These are phyloP conservation scores for Ogataea trehaloabstinens DNA, from an alignment of 805 yeast genomes.

Conservation along the genomic window DNA sequence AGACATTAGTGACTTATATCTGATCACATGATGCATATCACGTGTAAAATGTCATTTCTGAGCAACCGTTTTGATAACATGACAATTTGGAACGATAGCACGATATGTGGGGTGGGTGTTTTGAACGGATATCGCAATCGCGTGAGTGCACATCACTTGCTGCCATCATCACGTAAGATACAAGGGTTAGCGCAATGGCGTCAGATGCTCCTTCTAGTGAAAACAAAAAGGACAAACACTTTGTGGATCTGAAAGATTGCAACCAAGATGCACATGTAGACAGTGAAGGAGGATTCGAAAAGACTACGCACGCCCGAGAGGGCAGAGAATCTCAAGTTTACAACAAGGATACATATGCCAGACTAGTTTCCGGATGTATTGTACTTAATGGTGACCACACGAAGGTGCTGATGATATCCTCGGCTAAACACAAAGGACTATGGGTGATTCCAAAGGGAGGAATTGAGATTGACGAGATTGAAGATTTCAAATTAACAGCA, in stretches of 20 bases:
- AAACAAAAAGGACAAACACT: slow-evolving; percentile 15
- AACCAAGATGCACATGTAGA: slow-evolving; percentile 12
- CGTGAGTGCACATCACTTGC: too few relatives aligned
- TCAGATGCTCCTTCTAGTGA: too few relatives aligned
- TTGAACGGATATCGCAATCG: too few relatives aligned
- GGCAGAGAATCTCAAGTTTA: slow-evolving; percentile 64
- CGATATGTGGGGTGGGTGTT: too few relatives aligned
- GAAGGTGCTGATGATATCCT: slow-evolving; percentile 74
- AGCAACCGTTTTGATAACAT: too few relatives aligned
- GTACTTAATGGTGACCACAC: slow-evolving; percentile 57
- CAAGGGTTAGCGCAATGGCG: too few relatives aligned
- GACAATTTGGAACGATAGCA: too few relatives aligned
- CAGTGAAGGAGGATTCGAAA: slow-evolving; percentile 20
- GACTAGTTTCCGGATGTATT: slow-evolving; percentile 92
- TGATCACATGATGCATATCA: too few relatives aligned
- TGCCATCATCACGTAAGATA: too few relatives aligned
- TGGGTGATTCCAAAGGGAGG: slow-evolving; percentile 98
- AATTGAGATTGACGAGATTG: slow-evolving; percentile 77
- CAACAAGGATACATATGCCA: slow-evolving; percentile 61
- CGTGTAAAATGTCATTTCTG: too few relatives aligned
- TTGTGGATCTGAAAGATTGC: slow-evolving; percentile 14
- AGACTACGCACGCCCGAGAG: slow-evolving; percentile 40
- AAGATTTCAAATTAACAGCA: slow-evolving; percentile 50
- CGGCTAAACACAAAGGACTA: slow-evolving; percentile 61
- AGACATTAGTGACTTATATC: too few relatives aligned